Base-by-base conservation (phyloP, 1,139 yeast genomes). In the Pichia sp. region DNA sequence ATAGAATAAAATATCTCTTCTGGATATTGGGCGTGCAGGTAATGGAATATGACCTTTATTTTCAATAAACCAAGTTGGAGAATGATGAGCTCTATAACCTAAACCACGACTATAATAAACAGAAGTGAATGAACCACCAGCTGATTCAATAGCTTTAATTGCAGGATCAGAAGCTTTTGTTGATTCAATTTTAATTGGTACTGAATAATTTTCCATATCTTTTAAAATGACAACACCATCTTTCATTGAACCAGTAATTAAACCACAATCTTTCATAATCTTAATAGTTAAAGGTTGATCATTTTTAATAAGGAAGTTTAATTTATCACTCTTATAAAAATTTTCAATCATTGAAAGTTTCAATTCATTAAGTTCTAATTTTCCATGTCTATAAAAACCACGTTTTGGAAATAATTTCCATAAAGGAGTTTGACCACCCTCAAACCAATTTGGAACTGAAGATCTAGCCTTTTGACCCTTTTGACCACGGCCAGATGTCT, bases 391-490 rank as follows among this genome's bases (percentile, higher is more conserved):
- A 48, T 51, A 60, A 71, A 90, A 89, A 10, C 98, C 98, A 49
- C 83, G 73, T 63, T 92, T 90, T 43, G 97, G 97, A 65, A 89
- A 87, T 50, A 89, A 69, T 64, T 85, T 85, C 61, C 80, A 85
- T 57, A 82, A 82, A 25, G 97, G 97, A 1, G 98, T 92, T 64
- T 92, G 99, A 61, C 98, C 98, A 77, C 99, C 99, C 71, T 92
- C 98, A 63, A 90, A 87, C 92, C 95, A 87, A 51, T 84, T 78
- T 48, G 90, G 92, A 24, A 90, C 94, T 43, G 82, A 78, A 32
- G 92, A 87, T 67, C 97, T 79, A 12, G 97, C 97, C 68, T 90
- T 90, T 65, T 92, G 98, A 78, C 99, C 99, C 68, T 90, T 94
- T 62, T 87, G 96, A 71, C 99, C 99, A 64, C 98, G 78, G 41